phyloP scores from a whole-genome alignment of 306 rosid species.

The Biancaea sappan region DNA sequence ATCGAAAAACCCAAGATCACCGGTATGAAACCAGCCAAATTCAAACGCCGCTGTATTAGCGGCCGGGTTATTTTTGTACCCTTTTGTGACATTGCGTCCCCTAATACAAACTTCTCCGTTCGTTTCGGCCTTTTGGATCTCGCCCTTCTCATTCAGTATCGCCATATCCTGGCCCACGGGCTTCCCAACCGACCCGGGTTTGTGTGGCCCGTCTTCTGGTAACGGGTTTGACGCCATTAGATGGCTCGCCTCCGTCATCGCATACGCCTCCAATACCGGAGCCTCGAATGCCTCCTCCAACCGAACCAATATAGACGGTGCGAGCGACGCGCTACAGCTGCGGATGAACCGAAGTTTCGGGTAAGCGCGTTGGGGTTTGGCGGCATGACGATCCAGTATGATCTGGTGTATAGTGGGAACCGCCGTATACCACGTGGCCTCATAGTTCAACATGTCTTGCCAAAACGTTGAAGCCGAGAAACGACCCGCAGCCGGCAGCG shows the following conservation, averaged over 20 bases:
- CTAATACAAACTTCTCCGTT: slow-evolving; percentile 81
- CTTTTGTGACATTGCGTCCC: slow-evolving; percentile 81
- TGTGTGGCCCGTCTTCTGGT: slow-evolving; percentile 75
- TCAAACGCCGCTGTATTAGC: slow-evolving; percentile 66
- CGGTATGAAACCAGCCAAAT: slow-evolving; percentile 90
- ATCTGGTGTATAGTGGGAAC: slow-evolving; percentile 98
- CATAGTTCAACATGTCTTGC: slow-evolving; percentile 66
- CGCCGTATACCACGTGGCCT: slow-evolving; percentile 91
- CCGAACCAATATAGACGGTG: slow-evolving; percentile 66
- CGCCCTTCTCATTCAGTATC: slow-evolving; percentile 62
- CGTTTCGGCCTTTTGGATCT: slow-evolving; percentile 22
- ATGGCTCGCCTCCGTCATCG: slow-evolving; percentile 96
- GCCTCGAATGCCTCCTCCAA: slow-evolving; percentile 74
- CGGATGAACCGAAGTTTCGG: slow-evolving; percentile 86
- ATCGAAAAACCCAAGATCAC: slow-evolving; percentile 81
- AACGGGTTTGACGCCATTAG: slow-evolving; percentile 79
- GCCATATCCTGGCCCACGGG: slow-evolving; percentile 84
- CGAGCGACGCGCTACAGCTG: slow-evolving; percentile 89
- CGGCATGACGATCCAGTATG: slow-evolving; percentile 74
- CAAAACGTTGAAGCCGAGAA: slow-evolving; percentile 89
- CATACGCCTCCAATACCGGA: slow-evolving; percentile 91
- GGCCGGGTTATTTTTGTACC: slow-evolving; percentile 74
- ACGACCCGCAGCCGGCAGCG: slow-evolving; percentile 72
- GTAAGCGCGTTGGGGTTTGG: slow-evolving; percentile 59
- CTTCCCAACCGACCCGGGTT: slow-evolving; percentile 84